Evolutionary conservation across 1,139 yeast species (phyloP).

Genomic region (Petasospora fabianii): DNA sequence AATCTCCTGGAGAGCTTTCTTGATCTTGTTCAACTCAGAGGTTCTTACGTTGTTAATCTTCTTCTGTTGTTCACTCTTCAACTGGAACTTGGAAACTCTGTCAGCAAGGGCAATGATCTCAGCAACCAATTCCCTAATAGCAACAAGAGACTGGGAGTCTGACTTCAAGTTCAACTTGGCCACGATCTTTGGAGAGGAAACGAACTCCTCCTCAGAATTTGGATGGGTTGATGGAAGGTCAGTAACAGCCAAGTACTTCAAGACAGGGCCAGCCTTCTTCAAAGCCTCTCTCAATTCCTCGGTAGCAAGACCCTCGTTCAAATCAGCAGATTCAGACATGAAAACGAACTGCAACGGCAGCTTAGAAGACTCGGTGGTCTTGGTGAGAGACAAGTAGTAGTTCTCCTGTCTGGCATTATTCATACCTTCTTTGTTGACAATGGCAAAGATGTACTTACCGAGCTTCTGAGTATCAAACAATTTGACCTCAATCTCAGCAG

Average conservation of each 20-base stretch:
- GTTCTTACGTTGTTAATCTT: slow-evolving; percentile 60
- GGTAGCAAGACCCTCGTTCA: slow-evolving; percentile 62
- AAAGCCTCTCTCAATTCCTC: slow-evolving; percentile 49
- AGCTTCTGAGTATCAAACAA: slow-evolving; percentile 53
- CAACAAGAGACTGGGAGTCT: slow-evolving; percentile 42
- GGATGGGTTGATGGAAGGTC: slow-evolving; percentile 80
- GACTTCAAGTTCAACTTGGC: slow-evolving; percentile 49
- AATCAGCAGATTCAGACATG: slow-evolving; percentile 86
- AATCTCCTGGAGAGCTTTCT: slow-evolving; percentile 68
- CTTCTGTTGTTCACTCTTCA: slow-evolving; percentile 61
- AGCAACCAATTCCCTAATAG: slow-evolving; percentile 45
- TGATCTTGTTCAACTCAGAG: slow-evolving; percentile 37
- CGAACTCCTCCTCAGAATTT: slow-evolving; percentile 34
- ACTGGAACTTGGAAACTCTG: slow-evolving; percentile 34
- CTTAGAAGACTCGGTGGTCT: slow-evolving; percentile 62
- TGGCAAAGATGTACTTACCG: slow-evolving; percentile 71
- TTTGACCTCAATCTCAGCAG: slow-evolving; percentile 56
- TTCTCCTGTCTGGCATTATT: slow-evolving; percentile 67
- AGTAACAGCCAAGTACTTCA: slow-evolving; percentile 73
- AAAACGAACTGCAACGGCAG: slow-evolving; percentile 76
- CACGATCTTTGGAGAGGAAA: slow-evolving; percentile 53
- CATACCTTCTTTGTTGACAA: slow-evolving; percentile 86
- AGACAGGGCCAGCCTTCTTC: slow-evolving; percentile 44
- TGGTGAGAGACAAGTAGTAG: slow-evolving; percentile 82
- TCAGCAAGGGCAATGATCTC: slow-evolving; percentile 56